Evolutionary conservation across 495 filamentous ascomycete genomes (phyloP).

Genomic region (Thermochaetoides thermophila): DNA sequence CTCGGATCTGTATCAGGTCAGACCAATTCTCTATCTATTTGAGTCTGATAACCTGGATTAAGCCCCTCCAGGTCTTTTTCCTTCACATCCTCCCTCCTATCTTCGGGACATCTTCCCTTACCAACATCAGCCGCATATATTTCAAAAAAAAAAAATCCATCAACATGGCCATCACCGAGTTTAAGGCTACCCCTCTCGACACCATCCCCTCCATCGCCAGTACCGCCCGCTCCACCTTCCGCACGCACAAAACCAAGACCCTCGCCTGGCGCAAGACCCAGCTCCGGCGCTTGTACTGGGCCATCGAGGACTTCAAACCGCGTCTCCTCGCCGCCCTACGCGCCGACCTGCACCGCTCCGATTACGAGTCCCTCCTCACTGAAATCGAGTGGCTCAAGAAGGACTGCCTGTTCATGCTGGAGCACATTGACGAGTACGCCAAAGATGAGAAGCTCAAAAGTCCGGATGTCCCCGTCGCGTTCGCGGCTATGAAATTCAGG

Average conservation of each 20-base stretch:
- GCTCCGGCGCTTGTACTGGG: conserved; percentile 90
- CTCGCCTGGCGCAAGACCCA: conserved; percentile 70
- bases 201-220: conserved; percentile 45
- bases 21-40: too few relatives aligned
- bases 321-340: conserved; percentile 54
- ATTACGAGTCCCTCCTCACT: conserved; percentile 51
- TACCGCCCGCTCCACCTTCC: conserved; percentile 47
- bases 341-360: conserved; percentile 58
- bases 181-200: conserved; percentile 53
- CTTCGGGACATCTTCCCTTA: too few relatives aligned
- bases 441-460: conserved; percentile 57
- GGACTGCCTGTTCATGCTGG: conserved; percentile 61
- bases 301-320: conserved; percentile 57
- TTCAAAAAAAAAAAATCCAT: conserved; percentile 21
- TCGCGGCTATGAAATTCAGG: conserved; percentile 51
- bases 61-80: too few relatives aligned
- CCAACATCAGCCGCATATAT: too few relatives aligned
- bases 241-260: conserved; percentile 63
- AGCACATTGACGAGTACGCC: conserved; percentile 64
- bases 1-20: too few relatives aligned
- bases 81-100: too few relatives aligned
- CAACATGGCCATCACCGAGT: conserved; percentile 33
- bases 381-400: conserved; percentile 62
- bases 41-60: too few relatives aligned
- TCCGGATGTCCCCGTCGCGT: conserved; percentile 50